Percentiles rank a stretch among this genome's conserved stretches.
phyloP scores from a whole-genome alignment of 2,329 filamentous ascomycete genomes.

The Aphanocladium album region DNA sequence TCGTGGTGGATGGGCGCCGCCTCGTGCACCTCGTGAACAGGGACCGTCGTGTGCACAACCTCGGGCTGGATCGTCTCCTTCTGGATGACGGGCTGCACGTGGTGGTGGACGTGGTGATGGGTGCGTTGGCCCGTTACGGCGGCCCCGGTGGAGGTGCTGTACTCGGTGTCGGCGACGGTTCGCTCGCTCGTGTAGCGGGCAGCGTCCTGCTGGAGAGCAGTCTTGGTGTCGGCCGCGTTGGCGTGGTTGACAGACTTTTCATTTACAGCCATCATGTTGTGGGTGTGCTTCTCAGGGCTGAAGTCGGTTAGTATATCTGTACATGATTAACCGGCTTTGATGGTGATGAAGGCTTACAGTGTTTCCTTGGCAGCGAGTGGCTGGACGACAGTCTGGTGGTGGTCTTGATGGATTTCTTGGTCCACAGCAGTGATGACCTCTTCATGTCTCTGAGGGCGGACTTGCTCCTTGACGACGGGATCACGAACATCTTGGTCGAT shows the following conservation, averaged over 20 bases:
- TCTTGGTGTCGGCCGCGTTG: conserved; percentile 42
- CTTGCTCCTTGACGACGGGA: conserved; percentile 54
- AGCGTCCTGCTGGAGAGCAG: conserved; percentile 47
- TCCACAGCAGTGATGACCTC: conserved; percentile 58
- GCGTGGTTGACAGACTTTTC: conserved; percentile 59
- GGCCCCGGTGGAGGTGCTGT: conserved; percentile 22
- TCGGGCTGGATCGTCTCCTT: conserved; percentile 64
- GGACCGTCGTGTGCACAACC: conserved; percentile 66
- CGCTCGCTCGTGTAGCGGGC: conserved; percentile 26
- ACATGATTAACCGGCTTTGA: neutral
- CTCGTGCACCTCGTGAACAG: conserved; percentile 68
- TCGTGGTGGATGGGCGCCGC: conserved; percentile 61
- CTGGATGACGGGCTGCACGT: conserved; percentile 65
- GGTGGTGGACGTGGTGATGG: conserved; percentile 55
- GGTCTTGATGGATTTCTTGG: conserved; percentile 66
- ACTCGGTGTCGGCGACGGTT: conserved; percentile 25
- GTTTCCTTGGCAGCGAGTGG: conserved; percentile 42
- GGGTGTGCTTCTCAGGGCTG: conserved; percentile 56
- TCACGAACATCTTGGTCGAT: conserved; percentile 61
- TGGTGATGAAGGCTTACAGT: conserved; percentile 38
- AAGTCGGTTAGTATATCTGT: neutral
- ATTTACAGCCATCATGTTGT: conserved; percentile 54
- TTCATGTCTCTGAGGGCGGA: conserved; percentile 58
- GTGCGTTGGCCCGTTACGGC: conserved; percentile 26
- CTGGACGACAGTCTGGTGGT: conserved; percentile 66